These are phyloP conservation scores for Pestalotiopsis fici DNA, from an alignment of 2,329 filamentous ascomycete species.

Conservation along the genomic window DNA sequence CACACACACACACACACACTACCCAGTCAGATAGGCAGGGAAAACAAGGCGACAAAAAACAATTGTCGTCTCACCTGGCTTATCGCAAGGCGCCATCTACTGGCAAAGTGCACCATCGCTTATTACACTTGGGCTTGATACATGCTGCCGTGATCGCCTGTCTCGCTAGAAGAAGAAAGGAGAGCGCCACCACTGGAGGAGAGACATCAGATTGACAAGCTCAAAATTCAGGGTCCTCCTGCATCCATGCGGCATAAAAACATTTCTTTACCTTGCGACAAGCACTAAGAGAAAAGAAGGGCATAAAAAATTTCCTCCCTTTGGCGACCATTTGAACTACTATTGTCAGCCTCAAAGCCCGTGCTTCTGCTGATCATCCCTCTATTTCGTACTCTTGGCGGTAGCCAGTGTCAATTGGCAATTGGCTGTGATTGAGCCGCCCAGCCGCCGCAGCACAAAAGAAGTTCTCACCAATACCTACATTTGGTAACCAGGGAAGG, in stretches of 20 bases:
- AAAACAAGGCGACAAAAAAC: not conserved
- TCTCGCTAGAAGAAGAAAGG: not conserved
- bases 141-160: not conserved
- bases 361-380: not conserved
- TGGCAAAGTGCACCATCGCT: not conserved
- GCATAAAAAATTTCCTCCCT: not conserved
- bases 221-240: not conserved
- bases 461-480: not conserved
- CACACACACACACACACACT: not conserved
- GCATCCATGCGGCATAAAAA: not conserved
- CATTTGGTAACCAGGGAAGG: not conserved
- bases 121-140: not conserved
- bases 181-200: not conserved
- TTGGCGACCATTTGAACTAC: not conserved
- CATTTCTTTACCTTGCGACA: not conserved
- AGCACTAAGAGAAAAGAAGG: not conserved
- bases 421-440: not conserved
- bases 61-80: not conserved
- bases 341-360: not conserved
- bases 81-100: not conserved
- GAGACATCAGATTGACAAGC: not conserved
- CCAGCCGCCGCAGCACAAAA: not conserved
- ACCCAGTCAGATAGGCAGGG: not conserved
- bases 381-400: not conserved
- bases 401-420: not conserved